Evolutionary conservation across 345 rosid species (phyloP).

Genomic region (Acer campestre): DNA sequence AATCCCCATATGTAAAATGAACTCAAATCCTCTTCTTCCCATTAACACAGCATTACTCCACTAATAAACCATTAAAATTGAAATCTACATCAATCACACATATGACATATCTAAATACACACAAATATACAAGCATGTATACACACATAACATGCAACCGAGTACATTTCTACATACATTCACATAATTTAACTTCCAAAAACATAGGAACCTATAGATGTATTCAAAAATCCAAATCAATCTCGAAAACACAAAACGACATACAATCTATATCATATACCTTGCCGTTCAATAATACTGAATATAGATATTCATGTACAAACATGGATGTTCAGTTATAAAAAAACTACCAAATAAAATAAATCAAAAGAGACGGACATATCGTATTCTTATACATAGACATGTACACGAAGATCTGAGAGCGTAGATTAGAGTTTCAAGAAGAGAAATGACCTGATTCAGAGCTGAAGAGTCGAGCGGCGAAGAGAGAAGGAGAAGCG

Average conservation of each 20-base stretch:
- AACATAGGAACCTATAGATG: neutral
- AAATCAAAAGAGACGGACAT: neutral
- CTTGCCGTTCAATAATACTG: neutral
- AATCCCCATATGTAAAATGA: neutral
- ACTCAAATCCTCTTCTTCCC: neutral
- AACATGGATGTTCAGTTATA: neutral
- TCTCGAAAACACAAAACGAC: neutral
- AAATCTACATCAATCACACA: neutral
- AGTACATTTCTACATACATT: neutral
- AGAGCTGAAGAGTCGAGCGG: conserved; percentile 48
- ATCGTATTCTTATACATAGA: neutral
- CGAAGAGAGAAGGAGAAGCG: conserved; percentile 39
- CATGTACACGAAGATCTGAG: conserved; percentile 5
- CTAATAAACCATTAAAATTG: neutral
- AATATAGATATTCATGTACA: neutral
- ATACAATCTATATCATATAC: neutral
- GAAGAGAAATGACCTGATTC: conserved; percentile 45
- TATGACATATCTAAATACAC: neutral
- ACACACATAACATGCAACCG: neutral
- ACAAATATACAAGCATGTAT: no score
- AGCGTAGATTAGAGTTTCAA: neutral
- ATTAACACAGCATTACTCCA: neutral
- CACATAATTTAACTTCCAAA: neutral
- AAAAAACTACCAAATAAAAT: neutral
- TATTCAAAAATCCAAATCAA: conserved; percentile 3